Base-by-base conservation (phyloP, 345 rosid genomes). In the Eutrema heterophyllum region DNA sequence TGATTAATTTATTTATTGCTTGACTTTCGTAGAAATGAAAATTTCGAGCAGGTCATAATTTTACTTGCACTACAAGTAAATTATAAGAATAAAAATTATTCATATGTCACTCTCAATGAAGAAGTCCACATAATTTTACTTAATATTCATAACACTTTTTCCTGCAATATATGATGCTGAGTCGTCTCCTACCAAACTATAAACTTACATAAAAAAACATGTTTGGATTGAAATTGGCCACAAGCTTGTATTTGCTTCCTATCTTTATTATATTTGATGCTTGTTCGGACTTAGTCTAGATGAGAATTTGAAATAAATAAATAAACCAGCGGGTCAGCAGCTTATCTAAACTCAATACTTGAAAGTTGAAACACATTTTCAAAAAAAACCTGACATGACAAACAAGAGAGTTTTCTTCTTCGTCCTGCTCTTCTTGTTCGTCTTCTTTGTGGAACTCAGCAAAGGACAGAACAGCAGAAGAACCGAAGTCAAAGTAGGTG, bases 401-500 rank as follows among this genome's bases (percentile, higher is more conserved):
- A 32, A 15, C 60, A n/a, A 55, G 24, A 32, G 24, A 5, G 1
- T 33, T 5, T 32, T 9, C 40, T 32, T 12, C 33, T 52, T 51
- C 6, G 55, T 50, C 2, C 11, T 50, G 30, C 12, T 30, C 3
- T n/a, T 9, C 4, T 33, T 54, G 12, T n/a, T 11, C 27, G 33
- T 12, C 9, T 70, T 51, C 7, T 32, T n/a, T 0, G 15, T 68
- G 30, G 35, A 59, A 52, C 18, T 64, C 0, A 63, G 75, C 72
- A 46, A 33, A 65, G 78, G 67, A 49, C 78, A 66, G 67, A 58
- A 57, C 66, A 15, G 61, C 80, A 5, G 49, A 68, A 63, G 49
- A 72, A 64, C 59, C 1, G 71, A 73, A 11, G 86, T 86, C 35
- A 76, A 74, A 4, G 84, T 87, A 0, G 95, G 93, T 4, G 81